Percentiles rank a stretch among this genome's conserved stretches.
These are phyloP conservation scores for Xylariaceae sp. DNA, from an alignment of 2,329 filamentous ascomycete genomes.

Conservation along the genomic window DNA sequence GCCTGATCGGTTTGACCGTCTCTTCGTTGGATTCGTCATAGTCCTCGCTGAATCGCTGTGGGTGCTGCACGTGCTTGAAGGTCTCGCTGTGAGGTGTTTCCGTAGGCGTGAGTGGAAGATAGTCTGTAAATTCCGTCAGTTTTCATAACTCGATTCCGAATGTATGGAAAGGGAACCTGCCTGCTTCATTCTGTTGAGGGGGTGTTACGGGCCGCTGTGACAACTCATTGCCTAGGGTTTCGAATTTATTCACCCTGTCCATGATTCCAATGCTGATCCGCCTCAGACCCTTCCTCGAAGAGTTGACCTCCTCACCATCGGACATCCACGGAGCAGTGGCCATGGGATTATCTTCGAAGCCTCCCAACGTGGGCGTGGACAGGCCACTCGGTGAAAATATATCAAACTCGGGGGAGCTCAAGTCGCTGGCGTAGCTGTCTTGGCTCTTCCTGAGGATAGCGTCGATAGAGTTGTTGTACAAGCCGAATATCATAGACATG, in stretches of 20 bases:
- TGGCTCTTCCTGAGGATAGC: conserved; percentile 47
- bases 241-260: conserved; percentile 57
- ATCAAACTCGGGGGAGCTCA: conserved; percentile 48
- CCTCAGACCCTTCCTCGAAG: conserved; percentile 41
- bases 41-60: conserved; percentile 53
- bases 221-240: conserved; percentile 46
- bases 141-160: neutral
- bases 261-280: conserved; percentile 59
- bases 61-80: conserved; percentile 40
- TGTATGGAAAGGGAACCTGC: conserved; percentile 42
- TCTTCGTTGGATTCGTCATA: conserved; percentile 65
- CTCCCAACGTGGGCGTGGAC: conserved; percentile 49
- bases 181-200: conserved; percentile 53
- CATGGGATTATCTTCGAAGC: conserved; percentile 46
- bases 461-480: conserved; percentile 42
- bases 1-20: conserved; percentile 55
- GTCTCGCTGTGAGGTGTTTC: conserved; percentile 55
- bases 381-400: conserved; percentile 46
- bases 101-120: conserved; percentile 64
- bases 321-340: conserved; percentile 46
- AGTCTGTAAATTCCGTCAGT: conserved; percentile 42
- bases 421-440: conserved; percentile 39
- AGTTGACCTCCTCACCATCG: conserved; percentile 44
- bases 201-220: conserved; percentile 58
- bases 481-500: conserved; percentile 45